Conservation (phyloP, 148 eudicot genomes). For the Rheum nobile region DNA sequence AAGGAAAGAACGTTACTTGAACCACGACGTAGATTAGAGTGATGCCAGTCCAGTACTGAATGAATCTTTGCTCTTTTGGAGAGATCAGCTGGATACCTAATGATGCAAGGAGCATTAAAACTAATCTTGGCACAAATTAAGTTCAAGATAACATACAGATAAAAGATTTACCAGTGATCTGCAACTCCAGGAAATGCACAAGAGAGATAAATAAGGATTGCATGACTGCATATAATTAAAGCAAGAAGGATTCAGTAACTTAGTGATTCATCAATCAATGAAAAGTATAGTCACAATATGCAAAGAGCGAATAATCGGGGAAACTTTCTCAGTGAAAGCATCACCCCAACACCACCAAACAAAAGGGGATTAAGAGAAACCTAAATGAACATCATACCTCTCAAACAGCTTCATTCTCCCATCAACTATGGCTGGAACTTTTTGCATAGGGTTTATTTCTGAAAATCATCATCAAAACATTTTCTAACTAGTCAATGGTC, state of each 20-base stretch:
- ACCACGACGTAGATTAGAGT: conserved; percentile 72
- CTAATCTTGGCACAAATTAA: neutral
- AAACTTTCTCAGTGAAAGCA: no score
- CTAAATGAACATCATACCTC: conserved; percentile 34
- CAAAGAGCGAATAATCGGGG: neutral
- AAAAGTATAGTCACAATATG: neutral
- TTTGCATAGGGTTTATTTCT: conserved; percentile 66
- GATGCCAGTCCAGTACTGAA: conserved; percentile 97
- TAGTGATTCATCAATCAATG: neutral
- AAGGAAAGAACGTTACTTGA: conserved; percentile 36
- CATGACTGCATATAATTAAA: conserved; percentile 53
- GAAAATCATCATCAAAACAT: conserved; percentile 11
- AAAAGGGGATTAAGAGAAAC: no score
- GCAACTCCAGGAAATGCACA: conserved; percentile 79
- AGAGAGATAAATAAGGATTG: conserved; percentile 74
- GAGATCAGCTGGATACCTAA: conserved; percentile 88
- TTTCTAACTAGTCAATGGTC: neutral
- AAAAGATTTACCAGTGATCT: conserved; percentile 74
- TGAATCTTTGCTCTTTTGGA: conserved; percentile 74
- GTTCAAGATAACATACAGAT: neutral
- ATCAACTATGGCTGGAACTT: conserved; percentile 74
- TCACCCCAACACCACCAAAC: no score
- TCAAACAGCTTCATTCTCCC: conserved; percentile 86
- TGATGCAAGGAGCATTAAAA: neutral
- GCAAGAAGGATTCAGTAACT: neutral